Evolutionary conservation across 208 protist species (phyloP), one percentile per base, ranked within the genome.

Genomic region (Acanthamoeba healyi): DNA sequence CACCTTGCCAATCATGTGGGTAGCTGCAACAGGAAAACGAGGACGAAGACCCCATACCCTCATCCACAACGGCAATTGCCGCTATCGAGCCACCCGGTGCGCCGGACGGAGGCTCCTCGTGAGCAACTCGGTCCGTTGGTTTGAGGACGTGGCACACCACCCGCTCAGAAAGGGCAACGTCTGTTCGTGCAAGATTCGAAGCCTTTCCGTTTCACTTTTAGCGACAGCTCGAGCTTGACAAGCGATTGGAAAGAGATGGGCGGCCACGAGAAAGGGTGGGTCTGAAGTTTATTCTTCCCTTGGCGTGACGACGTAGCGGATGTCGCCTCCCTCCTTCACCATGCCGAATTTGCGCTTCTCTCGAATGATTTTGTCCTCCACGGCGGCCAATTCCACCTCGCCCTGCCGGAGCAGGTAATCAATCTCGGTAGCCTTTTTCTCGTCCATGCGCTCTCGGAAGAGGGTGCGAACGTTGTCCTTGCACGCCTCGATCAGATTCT

Each of bases 361-460:
- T 32, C 19, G 34, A 19, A 81, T 81, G 42, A 81, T 81, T 10
- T 81, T 42, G 42, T 81, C 72, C 36, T 81, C 72, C 72, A 81
- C 72, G 22, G 72, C 72, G 15, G 34, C 42, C 72, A 81, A 49
- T 29, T 81, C 72, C 2, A 49, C 72, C 40, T 81, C 40, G n/a
- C 72, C 72, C 36, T 81, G 72, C 12, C 72, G 72, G 6, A 81
- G 40, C 72, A 81, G 19, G 72, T 81, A 81, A 5, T 81, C 72
- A 22, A 81, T 49, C 36, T 81, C 42, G 72, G 24, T 42, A 10
- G 32, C 36, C 32, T 42, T 49, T 24, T 49, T 81, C 72, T 81
- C 72, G 36, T 49, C 72, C 72, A 32, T 49, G 19, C 42, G 72
- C 10, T 81, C 72, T 36, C 72, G 32, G 29, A 81, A 81, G 40